Percentiles rank a stretch among this genome's conserved stretches.
Evolutionary conservation across 164 flowering plant genomes (phyloP).

Genomic region (Magnolia officinalis): DNA sequence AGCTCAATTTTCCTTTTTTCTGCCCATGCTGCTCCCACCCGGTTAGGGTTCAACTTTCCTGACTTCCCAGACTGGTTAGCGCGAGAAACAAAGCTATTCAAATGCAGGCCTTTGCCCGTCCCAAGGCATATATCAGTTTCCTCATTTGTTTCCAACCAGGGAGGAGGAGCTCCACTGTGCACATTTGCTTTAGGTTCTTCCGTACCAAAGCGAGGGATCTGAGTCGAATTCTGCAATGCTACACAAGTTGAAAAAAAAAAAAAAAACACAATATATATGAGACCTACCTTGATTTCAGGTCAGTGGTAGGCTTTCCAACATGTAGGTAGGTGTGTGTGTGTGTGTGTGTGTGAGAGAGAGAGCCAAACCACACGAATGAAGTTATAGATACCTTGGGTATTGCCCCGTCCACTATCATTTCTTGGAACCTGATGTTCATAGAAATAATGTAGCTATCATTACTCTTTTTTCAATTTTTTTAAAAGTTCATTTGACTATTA

Average conservation of each 20-base stretch:
- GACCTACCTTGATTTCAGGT: background rate
- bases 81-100: conserved; percentile 13
- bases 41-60: conserved; percentile 63
- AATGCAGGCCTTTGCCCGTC: conserved; percentile 9
- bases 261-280: background rate
- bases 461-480: background rate
- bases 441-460: background rate
- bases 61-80: conserved; percentile 34
- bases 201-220: conserved; percentile 20
- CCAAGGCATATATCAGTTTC: conserved; percentile 25
- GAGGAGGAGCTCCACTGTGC: conserved; percentile 91
- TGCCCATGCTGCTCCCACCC: conserved; percentile 99
- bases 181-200: conserved; percentile 54
- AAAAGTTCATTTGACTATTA: background rate
- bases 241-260: conserved; percentile 8
- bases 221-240: conserved; percentile 44
- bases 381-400: conserved; percentile 38
- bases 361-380: background rate
- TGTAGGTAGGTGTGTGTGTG: too few relatives aligned
- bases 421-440: conserved; percentile 31
- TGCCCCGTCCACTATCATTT: conserved; percentile 22
- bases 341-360: background rate
- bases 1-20: conserved; percentile 80
- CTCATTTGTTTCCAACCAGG: conserved; percentile 62
- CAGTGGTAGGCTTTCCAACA: background rate